These are phyloP conservation scores for Candida pseudofarinosa DNA, from an alignment of 805 yeast species.

Conservation along the genomic window DNA sequence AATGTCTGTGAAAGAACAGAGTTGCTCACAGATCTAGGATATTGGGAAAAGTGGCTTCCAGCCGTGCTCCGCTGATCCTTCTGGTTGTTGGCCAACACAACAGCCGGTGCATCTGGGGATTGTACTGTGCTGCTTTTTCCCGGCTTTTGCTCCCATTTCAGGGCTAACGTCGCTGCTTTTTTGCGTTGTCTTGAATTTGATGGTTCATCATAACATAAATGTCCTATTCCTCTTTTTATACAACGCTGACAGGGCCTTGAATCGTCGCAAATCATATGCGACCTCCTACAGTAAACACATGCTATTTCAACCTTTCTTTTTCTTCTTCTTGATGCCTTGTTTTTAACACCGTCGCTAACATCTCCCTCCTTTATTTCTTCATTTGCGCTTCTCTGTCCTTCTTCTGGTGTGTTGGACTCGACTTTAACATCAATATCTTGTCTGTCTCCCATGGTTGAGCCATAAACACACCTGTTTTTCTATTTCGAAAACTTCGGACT, in stretches of 20 bases:
- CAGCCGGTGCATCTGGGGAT: neutral
- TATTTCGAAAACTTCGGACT: neutral
- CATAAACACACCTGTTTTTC: neutral
- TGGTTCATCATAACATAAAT: slow-evolving; percentile 77
- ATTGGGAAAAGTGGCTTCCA: slow-evolving; percentile 5
- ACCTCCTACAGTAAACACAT: slow-evolving; percentile 86
- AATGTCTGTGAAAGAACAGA: slow-evolving; percentile 37
- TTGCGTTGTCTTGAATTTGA: slow-evolving; percentile 39
- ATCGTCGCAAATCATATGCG: slow-evolving; percentile 92
- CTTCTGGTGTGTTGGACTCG: neutral
- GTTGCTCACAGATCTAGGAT: slow-evolving; percentile 11
- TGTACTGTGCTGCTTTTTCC: slow-evolving; percentile 1
- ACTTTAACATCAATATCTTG: neutral
- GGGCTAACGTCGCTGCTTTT: slow-evolving; percentile 25
- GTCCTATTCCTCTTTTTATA: slow-evolving; percentile 81
- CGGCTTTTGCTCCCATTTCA: slow-evolving; percentile 1
- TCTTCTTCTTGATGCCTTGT: slow-evolving; percentile 17
- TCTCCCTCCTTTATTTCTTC: neutral
- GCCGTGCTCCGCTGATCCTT: slow-evolving; percentile 5
- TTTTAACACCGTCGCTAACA: neutral
- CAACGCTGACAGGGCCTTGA: slow-evolving; percentile 76
- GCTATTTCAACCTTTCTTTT: slow-evolving; percentile 61
- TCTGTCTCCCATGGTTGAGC: neutral
- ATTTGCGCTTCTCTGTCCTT: neutral
- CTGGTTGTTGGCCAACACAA: neutral